These are phyloP conservation scores for Botryotinia convoluta DNA, from an alignment of 2,329 filamentous ascomycete species.

Conservation along the genomic window DNA sequence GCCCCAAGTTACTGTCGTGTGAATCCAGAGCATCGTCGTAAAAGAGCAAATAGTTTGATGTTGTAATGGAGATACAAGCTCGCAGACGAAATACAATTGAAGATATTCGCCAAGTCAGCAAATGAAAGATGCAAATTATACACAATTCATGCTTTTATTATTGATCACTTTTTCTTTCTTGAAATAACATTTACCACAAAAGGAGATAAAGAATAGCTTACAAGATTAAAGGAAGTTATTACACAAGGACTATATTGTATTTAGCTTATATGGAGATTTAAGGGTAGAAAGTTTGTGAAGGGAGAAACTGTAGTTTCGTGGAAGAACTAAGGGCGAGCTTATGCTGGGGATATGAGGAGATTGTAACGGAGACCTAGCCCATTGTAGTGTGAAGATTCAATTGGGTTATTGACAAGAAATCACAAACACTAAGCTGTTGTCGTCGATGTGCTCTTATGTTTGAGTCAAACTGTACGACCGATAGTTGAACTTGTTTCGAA, in stretches of 20 bases:
- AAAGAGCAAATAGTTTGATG: neutral
- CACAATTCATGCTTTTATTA: too few species aligned
- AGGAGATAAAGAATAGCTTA: neutral
- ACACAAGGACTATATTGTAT: neutral
- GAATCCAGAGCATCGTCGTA: neutral
- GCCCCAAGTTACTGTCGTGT: too few species aligned
- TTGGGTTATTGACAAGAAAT: too few species aligned
- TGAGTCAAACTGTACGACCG: neutral
- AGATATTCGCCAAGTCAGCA: neutral
- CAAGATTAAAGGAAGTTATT: neutral
- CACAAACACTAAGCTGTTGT: neutral
- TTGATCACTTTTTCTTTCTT: too few species aligned
- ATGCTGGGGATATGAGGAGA: neutral
- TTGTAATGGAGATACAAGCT: neutral
- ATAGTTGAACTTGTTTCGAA: too few species aligned
- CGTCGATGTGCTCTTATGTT: neutral
- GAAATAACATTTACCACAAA: neutral
- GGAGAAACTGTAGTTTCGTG: neutral
- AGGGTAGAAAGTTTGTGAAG: neutral
- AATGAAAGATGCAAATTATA: neutral
- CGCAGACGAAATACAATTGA: constrained; percentile 12
- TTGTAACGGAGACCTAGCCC: too few species aligned
- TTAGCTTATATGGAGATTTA: constrained; percentile 12
- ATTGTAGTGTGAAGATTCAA: too few species aligned
- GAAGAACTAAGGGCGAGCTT: neutral